Evolutionary conservation across 768 basidiomycete genomes (phyloP), one percentile per base, ranked within the genome.

Genomic region (Leccinellum rugosiceps): DNA sequence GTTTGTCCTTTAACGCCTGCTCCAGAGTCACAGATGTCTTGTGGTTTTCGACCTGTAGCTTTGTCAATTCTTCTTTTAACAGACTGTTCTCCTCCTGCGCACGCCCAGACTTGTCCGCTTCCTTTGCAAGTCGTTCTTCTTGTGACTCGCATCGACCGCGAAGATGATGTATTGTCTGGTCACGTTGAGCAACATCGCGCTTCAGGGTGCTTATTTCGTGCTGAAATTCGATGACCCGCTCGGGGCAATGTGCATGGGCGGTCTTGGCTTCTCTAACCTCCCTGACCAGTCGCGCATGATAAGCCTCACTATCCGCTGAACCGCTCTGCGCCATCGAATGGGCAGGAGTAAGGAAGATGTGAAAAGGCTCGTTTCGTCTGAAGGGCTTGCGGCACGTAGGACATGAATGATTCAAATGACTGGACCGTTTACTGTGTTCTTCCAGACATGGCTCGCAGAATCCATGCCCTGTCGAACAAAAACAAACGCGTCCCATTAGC

Each of bases 351-450:
- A 73, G 62, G 47, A 69, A 72, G 50, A 72, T 58, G 13, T 64
- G 55, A 19, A 73, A 61, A 0, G 65, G 65, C 14, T 73, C 70
- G 41, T 32, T 73, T 21, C 63, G 67, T 35, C 38, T 61, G 43
- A 72, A 41, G 23, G 63, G 63, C 35, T 71, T 69, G 56, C 70
- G 69, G 49, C 70, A 72, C 17, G 69, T 61, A n/a, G 72, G 70
- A 9, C 70, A 72, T 28, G 61, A 58, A 21, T 55, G 51, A 25
- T 41, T 17, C 35, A 17, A 8, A 41, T 30, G 58, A 31, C 14
- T 41, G 21, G 59, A 45, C 10, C 41, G 19, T 45, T 55, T 19
- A 50, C 38, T 19, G 30, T 68, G 65, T 26, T 57, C 64, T 25
- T 60, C 65, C 9, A 72, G 50, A 38, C 70, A 72, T 53, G 64